Base-by-base conservation (phyloP, 371 early-diverging fungal genomes). In the Blastocladiella emersonii region DNA sequence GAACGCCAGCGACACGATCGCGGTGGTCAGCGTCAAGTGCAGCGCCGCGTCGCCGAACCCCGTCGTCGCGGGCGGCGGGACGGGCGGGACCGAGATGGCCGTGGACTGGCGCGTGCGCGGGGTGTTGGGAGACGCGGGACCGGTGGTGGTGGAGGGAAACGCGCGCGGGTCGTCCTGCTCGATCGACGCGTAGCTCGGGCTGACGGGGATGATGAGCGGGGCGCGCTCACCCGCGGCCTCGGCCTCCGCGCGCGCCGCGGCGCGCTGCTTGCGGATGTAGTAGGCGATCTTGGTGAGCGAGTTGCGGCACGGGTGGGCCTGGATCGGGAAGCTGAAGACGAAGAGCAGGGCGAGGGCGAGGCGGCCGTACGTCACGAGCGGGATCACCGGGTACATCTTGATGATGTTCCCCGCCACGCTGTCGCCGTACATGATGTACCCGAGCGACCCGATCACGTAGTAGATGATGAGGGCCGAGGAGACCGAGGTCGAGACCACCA, bases 401-500 rank as follows among this genome's bases (percentile, higher is more conserved):
- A 99, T 86, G 48, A 99, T 81, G 68, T 99, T 99, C 61, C 91
- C 86, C 39, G 78, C 72, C 0, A 96, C 91, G 41, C 68, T 69
- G 70, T 85, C 80, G 32, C 97, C 99, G 76, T 96, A 99, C 12
- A 92, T 87, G n/a, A 96, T 70, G 71, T 98, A 99, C 34, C 98
- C 98, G 17, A 92, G 71, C 15, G 91, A 74, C 23, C 92, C 99
- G 72, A 99, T 86, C 48, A 84, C 68, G 65, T 93, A 83, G 76
- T 99, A 99, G 3, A 93, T 73, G 23, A 75, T 65, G 23, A 86
- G 77, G 19, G 98, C 89, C 19, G 89, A 78, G 3, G 84, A 80
- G 60, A 98, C 86, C 10, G 95, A 88, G n/a, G 72, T 64, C 10
- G 67, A 43, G 55, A 94, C 87, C 39, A 90, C 87, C 21, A 72